Conservation (phyloP, 2,329 filamentous ascomycete species). For the Daldinia sp. region DNA sequence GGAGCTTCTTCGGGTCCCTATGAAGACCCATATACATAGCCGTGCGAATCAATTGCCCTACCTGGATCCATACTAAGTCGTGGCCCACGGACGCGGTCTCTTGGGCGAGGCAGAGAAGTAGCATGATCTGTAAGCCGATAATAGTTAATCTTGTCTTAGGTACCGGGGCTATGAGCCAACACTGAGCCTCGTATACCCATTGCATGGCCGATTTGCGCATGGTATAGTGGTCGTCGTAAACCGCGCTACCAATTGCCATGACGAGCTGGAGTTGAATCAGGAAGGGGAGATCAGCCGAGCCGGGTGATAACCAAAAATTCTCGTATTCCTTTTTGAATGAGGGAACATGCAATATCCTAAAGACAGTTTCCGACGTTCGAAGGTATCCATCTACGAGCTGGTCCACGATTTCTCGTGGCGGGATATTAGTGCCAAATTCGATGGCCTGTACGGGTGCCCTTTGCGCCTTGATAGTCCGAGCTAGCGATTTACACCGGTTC, state of each 20-base stretch:
- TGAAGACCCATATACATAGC: constrained; percentile 68
- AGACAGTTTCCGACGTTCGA: constrained; percentile 63
- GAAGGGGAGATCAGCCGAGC: constrained; percentile 53
- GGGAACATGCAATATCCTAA: constrained; percentile 65
- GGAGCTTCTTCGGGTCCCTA: constrained; percentile 61
- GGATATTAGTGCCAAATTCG: constrained; percentile 52
- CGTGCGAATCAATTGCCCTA: constrained; percentile 59
- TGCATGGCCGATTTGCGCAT: constrained; percentile 54
- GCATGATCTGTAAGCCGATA: constrained; percentile 59
- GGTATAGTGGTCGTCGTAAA: constrained; percentile 56
- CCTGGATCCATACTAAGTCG: constrained; percentile 62
- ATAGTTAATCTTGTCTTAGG: constrained; percentile 61
- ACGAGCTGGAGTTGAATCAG: constrained; percentile 62
- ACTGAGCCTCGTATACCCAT: constrained; percentile 63
- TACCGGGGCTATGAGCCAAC: constrained; percentile 57
- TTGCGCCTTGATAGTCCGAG: constrained; percentile 52
- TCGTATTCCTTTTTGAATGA: constrained; percentile 64
- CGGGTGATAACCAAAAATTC: constrained; percentile 56
- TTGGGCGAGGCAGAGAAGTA: constrained; percentile 60
- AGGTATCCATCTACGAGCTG: constrained; percentile 62
- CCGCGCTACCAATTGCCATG: constrained; percentile 59
- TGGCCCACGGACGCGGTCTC: constrained; percentile 56
- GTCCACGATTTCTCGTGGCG: constrained; percentile 54
- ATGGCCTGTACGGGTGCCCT: constrained; percentile 49
- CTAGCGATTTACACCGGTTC: constrained; percentile 53